A percentile compares a stretch with the other conserved stretches of the same genome.
These are phyloP conservation scores for Flaveria robusta DNA, from an alignment of 129 eudicot species.

Conservation along the genomic window DNA sequence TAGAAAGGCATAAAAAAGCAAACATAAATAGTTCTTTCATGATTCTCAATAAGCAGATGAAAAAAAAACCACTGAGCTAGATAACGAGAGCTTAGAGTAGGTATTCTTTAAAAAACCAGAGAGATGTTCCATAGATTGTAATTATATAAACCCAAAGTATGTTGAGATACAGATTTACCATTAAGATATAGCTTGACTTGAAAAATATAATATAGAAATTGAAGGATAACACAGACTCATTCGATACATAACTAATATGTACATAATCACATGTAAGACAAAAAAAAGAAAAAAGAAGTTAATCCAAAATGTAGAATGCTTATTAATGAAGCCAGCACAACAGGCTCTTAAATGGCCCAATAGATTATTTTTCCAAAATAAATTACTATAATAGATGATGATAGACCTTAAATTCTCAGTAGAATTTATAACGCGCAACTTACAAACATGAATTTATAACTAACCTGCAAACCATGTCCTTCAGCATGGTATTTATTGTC, in stretches of 20 bases:
- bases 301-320: not conserved
- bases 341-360: slow-evolving; percentile 10
- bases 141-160: not conserved
- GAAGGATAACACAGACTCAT: not conserved
- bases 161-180: not conserved
- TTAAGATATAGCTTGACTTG: not conserved
- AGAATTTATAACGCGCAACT: not conserved
- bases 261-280: not conserved
- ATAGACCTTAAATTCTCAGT: not conserved
- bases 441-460: slow-evolving; percentile 15
- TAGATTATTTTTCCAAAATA: not conserved
- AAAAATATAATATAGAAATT: not conserved
- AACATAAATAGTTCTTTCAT: slow-evolving; percentile 1
- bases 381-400: not conserved
- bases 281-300: not conserved
- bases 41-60: slow-evolving; percentile 6
- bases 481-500: slow-evolving; percentile 95
- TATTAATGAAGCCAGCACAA: not conserved
- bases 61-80: not conserved
- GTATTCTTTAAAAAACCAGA: not conserved
- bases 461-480: slow-evolving; percentile 89
- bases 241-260: not conserved
- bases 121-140: slow-evolving; percentile 14
- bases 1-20: slow-evolving; percentile 6
- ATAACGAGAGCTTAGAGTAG: not conserved